Evolutionary conservation across 2,329 filamentous ascomycete genomes (phyloP), one percentile per base, ranked within the genome.

Genomic region (Aaosphaeria arxii): DNA sequence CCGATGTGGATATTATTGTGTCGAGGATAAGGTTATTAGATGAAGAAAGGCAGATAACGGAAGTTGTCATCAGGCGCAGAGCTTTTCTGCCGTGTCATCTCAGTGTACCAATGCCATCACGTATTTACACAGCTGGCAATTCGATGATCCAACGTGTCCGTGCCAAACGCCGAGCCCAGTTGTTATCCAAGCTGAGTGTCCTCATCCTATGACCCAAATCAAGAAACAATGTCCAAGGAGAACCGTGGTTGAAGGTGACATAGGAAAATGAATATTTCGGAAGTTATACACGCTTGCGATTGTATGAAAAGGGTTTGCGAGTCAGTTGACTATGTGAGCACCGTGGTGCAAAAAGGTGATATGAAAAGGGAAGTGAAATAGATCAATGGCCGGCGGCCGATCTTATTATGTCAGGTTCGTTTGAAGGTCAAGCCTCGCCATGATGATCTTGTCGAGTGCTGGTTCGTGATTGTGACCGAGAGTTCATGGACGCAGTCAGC

Each of bases 401-500:
- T 24, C 17, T 24, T 24, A 24, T 24, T 24, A 3, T 24, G 17
- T 24, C 17, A 24, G 17, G 17, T 24, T 24, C 17, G 17, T 24
- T 24, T 24, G 17, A 24, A 24, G 17, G 17, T 24, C 17, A 24
- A 24, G 17, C 17, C 41, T 59, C 55, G 17, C 52, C 55, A 43
- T 53, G 50, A 29, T 60, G 56, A 30, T 60, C 58, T 33, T 63
- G 59, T 40, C 56, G 61, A 13, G 46, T 46, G 29, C 49, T 52
- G 6, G 54, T 48, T 2, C 61, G 65, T 30, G 54, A 70, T 41
- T 65, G 62, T 6, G 66, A 63, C 24, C 64, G 59, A n/a, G 66
- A 69, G 50, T 58, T 64, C 44, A 69, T 54, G 7, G 65, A 67
- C 32, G 62, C 57, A 17, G 63, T 62, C 32, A 67, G 49, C 1